Evolutionary conservation across 148 eudicot genomes (phyloP).

Genomic region (Silene uniflora): DNA sequence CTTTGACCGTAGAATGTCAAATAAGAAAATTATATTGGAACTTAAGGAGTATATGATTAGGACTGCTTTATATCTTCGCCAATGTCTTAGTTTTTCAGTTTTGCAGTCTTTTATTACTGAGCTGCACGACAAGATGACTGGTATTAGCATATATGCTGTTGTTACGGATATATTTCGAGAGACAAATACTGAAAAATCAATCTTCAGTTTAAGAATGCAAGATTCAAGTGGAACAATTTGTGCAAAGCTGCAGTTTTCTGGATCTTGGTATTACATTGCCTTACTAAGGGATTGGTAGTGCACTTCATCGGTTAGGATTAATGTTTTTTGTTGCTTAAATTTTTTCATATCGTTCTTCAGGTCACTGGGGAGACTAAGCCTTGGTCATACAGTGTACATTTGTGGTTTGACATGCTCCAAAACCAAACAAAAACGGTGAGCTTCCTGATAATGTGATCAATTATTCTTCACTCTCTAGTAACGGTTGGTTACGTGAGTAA

Average conservation of each 20-base stretch:
- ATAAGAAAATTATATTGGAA: no score
- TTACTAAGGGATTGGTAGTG: neutral
- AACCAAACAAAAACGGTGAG: conserved; percentile 61
- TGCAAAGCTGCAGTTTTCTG: conserved; percentile 61
- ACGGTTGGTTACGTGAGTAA: neutral
- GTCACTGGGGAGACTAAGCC: conserved; percentile 78
- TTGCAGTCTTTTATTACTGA: conserved; percentile 73
- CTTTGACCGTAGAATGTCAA: no score
- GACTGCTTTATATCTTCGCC: conserved; percentile 9
- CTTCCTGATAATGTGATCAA: conserved; percentile 3
- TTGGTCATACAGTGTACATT: conserved; percentile 67
- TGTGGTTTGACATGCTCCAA: conserved; percentile 70
- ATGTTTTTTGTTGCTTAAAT: conserved; percentile 7
- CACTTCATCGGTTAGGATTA: neutral
- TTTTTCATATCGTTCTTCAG: conserved; percentile 35
- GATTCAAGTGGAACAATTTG: conserved; percentile 77
- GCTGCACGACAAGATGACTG: conserved; percentile 91
- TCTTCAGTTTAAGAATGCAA: conserved; percentile 55
- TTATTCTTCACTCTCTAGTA: neutral
- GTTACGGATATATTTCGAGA: conserved; percentile 54
- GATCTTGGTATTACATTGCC: conserved; percentile 53
- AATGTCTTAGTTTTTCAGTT: conserved; percentile 49
- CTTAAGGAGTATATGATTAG: neutral
- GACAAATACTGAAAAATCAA: conserved; percentile 29
- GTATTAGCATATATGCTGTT: conserved; percentile 76